Conservation (phyloP, 176 grass and related monocot species). For the Areca catechu region DNA sequence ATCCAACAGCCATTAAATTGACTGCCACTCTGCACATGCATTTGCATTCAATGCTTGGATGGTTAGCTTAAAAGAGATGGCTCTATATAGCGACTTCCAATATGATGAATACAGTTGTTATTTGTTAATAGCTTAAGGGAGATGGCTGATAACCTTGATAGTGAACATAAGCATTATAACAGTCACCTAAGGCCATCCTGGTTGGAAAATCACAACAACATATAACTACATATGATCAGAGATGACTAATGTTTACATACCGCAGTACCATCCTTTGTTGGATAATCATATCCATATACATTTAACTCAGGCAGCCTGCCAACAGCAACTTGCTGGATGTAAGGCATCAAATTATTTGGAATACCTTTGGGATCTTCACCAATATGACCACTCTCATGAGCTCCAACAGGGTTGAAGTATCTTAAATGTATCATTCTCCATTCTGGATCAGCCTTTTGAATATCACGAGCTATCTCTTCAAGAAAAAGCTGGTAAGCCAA, state of each 20-base stretch:
- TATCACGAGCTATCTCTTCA: constrained; percentile 77
- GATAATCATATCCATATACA: constrained; percentile 86
- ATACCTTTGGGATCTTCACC: constrained; percentile 84
- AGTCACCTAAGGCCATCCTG: too few relatives aligned
- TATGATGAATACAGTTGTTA: too few relatives aligned
- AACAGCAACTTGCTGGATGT: constrained; percentile 86
- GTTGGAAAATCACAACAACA: too few relatives aligned
- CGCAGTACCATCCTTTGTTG: constrained; percentile 70
- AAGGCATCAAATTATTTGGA: constrained; percentile 93
- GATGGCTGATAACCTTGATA: too few relatives aligned
- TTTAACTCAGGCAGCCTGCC: constrained; percentile 59
- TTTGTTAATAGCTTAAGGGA: too few relatives aligned
- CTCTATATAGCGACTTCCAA: too few relatives aligned
- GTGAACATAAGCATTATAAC: too few relatives aligned
- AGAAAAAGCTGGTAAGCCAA: constrained; percentile 47
- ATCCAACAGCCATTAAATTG: too few relatives aligned
- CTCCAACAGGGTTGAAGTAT: constrained; percentile 95
- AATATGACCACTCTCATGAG: constrained; percentile 68
- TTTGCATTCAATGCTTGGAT: too few relatives aligned
- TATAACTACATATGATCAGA: neutral
- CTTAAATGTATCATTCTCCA: constrained; percentile 66
- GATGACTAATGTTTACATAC: constrained; percentile 25
- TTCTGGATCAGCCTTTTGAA: constrained; percentile 48
- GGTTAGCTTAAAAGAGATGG: too few relatives aligned
- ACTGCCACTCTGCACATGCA: too few relatives aligned